These are phyloP conservation scores for Colletotrichum sp. DNA, from an alignment of 2,329 filamentous ascomycete species.

Conservation along the genomic window DNA sequence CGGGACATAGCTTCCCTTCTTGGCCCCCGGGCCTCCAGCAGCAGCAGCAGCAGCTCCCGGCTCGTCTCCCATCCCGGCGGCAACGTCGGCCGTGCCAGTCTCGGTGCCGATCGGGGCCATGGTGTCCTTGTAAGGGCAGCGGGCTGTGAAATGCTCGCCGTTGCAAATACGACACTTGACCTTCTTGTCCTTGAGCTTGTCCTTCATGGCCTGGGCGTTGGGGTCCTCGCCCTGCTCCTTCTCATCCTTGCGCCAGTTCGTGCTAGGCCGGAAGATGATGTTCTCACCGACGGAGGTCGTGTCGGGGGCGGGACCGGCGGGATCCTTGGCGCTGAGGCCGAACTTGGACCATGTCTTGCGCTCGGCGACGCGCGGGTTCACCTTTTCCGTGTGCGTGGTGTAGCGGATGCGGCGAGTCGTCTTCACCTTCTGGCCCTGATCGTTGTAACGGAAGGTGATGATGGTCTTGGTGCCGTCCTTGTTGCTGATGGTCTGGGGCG, in stretches of 20 bases:
- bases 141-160: conserved; percentile 98
- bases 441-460: conserved; percentile 88
- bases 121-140: conserved; percentile 99
- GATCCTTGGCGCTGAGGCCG: conserved; percentile 85
- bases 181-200: conserved; percentile 96
- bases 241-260: conserved; percentile 92
- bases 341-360: conserved; percentile 95
- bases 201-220: conserved; percentile 77
- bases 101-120: conserved; percentile 83
- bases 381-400: conserved; percentile 87
- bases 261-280: conserved; percentile 92
- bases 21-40: conserved; percentile 66
- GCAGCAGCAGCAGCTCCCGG: conserved; percentile 49
- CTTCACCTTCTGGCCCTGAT: conserved; percentile 95
- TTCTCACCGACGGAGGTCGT: conserved; percentile 97
- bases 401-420: conserved; percentile 94
- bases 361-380: conserved; percentile 96
- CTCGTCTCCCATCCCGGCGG: conserved; percentile 60
- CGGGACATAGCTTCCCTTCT: conserved; percentile 89
- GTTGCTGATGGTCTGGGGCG: conserved; percentile 89
- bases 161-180: conserved; percentile 99
- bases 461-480: conserved; percentile 98
- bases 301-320: conserved; percentile 80
- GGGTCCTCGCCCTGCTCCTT: conserved; percentile 79
- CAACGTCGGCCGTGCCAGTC: conserved; percentile 57